Evolutionary conservation across 768 basidiomycete genomes (phyloP).

Genomic region (Boletus reticuloceps): DNA sequence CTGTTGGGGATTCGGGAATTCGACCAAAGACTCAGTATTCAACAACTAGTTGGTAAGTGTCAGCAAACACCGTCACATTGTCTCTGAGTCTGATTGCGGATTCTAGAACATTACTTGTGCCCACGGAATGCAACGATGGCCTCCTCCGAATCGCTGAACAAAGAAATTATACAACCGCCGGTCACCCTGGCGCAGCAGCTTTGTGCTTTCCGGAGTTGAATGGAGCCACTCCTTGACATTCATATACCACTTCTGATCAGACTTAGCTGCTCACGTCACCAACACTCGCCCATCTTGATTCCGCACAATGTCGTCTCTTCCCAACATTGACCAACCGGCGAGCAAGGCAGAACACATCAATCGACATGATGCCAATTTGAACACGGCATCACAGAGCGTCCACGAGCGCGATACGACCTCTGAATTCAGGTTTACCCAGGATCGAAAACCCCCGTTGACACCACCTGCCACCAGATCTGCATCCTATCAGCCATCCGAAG

Average conservation of each 20-base stretch:
- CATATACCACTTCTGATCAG: background rate
- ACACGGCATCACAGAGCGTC: background rate
- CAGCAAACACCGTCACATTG: too few species aligned
- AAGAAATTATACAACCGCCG: slow-evolving; percentile 1
- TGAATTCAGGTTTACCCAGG: background rate
- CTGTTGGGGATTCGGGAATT: too few species aligned
- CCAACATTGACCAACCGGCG: background rate
- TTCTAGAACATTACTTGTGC: too few species aligned
- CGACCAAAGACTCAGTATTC: too few species aligned
- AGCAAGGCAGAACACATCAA: background rate
- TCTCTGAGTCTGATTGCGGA: too few species aligned
- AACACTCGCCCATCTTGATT: slow-evolving; percentile 1
- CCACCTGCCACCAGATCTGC: too few species aligned
- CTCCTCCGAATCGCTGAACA: slow-evolving; percentile 7
- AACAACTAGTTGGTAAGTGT: too few species aligned
- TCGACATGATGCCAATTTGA: background rate
- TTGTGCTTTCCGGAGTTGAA: slow-evolving; percentile 11
- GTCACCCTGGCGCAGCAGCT: slow-evolving; percentile 4
- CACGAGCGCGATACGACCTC: background rate
- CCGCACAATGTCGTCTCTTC: slow-evolving; percentile 6
- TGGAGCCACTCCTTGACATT: slow-evolving; percentile 7
- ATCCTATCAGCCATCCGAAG: too few species aligned
- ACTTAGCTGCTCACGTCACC: too few species aligned
- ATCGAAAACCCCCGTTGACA: background rate
- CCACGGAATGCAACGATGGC: too few species aligned